Percentiles rank a stretch among this genome's conserved stretches.
These are phyloP conservation scores for Boletus fagicola DNA, from an alignment of 768 basidiomycete genomes.

Conservation along the genomic window DNA sequence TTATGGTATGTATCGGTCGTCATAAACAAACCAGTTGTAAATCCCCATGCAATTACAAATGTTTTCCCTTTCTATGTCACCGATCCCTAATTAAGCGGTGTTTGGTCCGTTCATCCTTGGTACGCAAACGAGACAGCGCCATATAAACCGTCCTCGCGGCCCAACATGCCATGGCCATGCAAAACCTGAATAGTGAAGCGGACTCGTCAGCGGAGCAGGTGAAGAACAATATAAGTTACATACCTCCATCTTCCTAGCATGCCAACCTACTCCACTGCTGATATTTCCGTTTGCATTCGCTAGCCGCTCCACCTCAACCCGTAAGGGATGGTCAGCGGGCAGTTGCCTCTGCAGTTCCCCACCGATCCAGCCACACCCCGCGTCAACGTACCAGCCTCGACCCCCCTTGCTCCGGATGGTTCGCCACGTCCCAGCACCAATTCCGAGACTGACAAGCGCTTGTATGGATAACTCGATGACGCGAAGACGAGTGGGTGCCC, in stretches of 20 bases:
- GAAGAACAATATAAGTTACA: constrained; percentile 29
- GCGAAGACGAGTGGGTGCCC: constrained; percentile 67
- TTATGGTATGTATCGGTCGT: background rate
- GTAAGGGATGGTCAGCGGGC: constrained; percentile 58
- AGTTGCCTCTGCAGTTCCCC: constrained; percentile 61
- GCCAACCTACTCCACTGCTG: constrained; percentile 92
- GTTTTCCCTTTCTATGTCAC: background rate
- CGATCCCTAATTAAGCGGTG: background rate
- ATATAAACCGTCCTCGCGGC: constrained; percentile 90
- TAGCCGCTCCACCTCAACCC: constrained; percentile 67
- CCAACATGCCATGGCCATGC: constrained; percentile 87
- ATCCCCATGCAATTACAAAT: background rate
- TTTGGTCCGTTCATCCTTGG: constrained; percentile 54
- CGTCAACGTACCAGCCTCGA: constrained; percentile 93
- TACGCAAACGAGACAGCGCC: constrained; percentile 95
- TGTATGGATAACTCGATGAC: constrained; percentile 82
- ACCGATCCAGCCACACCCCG: constrained; percentile 73
- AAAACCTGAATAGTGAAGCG: constrained; percentile 51
- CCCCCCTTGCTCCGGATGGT: constrained; percentile 91
- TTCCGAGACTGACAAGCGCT: constrained; percentile 69
- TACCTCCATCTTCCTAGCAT: constrained; percentile 96
- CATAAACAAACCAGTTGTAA: background rate
- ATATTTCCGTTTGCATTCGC: constrained; percentile 85
- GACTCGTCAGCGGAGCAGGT: constrained; percentile 2
- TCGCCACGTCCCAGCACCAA: constrained; percentile 82